phyloP scores from a whole-genome alignment of 192 early-diverging fungal genomes.

The Coemansia sp. region DNA sequence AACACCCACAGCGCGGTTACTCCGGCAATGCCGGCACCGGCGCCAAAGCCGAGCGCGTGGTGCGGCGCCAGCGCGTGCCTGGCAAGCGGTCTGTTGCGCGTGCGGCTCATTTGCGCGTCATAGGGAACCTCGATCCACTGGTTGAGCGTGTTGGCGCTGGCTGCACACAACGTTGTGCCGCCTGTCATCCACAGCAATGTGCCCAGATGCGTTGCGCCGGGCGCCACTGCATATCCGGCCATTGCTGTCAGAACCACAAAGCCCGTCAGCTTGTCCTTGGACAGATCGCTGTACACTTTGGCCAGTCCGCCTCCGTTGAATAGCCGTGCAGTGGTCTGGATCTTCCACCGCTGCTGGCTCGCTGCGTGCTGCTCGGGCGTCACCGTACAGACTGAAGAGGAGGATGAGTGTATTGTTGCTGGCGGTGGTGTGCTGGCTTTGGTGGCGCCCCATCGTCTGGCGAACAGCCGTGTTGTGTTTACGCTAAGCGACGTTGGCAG shows the following conservation, averaged over 20 bases:
- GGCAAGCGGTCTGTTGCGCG: constrained; percentile 83
- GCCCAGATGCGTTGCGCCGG: constrained; percentile 58
- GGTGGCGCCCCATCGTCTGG: neutral
- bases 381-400: too few species aligned
- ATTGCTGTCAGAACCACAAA: constrained; percentile 93
- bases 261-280: constrained; percentile 83
- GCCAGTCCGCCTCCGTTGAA: neutral
- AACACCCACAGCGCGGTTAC: constrained; percentile 62
- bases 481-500: neutral
- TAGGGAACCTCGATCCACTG: constrained; percentile 96
- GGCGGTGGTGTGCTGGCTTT: neutral
- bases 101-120: constrained; percentile 96
- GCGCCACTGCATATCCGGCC: constrained; percentile 92
- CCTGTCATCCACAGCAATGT: constrained; percentile 78
- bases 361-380: neutral
- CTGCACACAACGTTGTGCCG: constrained; percentile 86
- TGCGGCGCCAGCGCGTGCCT: constrained; percentile 71
- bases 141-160: constrained; percentile 91
- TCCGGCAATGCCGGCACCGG: constrained; percentile 67
- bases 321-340: constrained; percentile 19
- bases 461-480: neutral
- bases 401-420: too few species aligned
- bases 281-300: constrained; percentile 69
- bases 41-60: constrained; percentile 77
- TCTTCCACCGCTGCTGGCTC: constrained; percentile 20